Base-by-base conservation (phyloP, 768 basidiomycete species). In the Russula sp. region DNA sequence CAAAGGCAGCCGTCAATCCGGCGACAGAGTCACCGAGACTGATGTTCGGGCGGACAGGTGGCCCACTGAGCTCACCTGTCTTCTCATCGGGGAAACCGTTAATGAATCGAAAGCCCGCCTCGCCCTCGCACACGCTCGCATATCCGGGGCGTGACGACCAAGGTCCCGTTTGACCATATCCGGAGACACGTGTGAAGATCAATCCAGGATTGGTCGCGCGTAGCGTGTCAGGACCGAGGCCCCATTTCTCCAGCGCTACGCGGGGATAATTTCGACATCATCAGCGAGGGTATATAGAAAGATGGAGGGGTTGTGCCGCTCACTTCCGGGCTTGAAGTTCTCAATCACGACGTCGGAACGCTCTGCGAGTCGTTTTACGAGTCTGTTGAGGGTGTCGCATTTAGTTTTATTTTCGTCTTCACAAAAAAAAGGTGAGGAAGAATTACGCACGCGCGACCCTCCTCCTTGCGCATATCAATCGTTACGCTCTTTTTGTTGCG, bases 101-200 rank as follows among this genome's bases (percentile, higher is more conserved):
- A 68, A 88, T 86, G 69, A 82, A 85, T 3, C 87, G 78, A 70
- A 88, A 88, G 3, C 87, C 86, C 2, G 86, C 84, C 62, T 88
- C 85, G 0, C 85, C 86, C 73, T 88, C 87, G 65, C 86, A 88
- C 3, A 88, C 86, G 5, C 86, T 85, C 2, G 87, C 86, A 63
- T 84, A 88, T 20, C 87, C 86, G 6, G 86, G 85, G 11, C 85
- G 79, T 20, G 81, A 77, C 0, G 83, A 78, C 86, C 86, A 88
- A 22, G 87, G 86, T 1, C 86, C 87, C 0, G 84, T 87, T 67
- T 88, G 87, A 3, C 87, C 86, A 65, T 87, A 88, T 8, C 87
- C 86, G 64, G 85, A 86, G 22, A 88, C 84, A 64, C 94, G 91
- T 7, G 93, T 96, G 70, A 91, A 94, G 68, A 98, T 90, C 60